Percentiles rank a stretch among this genome's conserved stretches.
Evolutionary conservation across 139 green algal species (phyloP).

Genomic region (Ostreobium quekettii): DNA sequence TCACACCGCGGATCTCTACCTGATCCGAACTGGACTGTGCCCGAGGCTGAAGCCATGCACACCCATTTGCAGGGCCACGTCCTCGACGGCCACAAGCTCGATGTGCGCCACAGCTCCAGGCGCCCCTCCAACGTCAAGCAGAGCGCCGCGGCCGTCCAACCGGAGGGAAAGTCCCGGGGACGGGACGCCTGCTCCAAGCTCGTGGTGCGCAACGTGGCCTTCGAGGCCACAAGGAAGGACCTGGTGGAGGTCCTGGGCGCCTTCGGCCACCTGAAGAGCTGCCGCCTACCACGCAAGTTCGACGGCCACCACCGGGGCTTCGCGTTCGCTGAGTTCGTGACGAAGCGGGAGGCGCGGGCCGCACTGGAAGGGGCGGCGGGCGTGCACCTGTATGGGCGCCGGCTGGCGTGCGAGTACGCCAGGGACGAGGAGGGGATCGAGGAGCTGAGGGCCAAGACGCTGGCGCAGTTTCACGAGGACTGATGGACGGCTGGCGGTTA

Average conservation of each 20-base stretch:
- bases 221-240: slow-evolving; percentile 87
- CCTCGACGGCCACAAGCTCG: slow-evolving; percentile 87
- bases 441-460: slow-evolving; percentile 4
- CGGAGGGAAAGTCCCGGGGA: slow-evolving; percentile 15
- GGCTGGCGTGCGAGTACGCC: slow-evolving; percentile 82
- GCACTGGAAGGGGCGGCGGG: slow-evolving; percentile 56
- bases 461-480: background rate
- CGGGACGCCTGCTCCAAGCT: slow-evolving; percentile 57
- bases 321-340: slow-evolving; percentile 87
- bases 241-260: slow-evolving; percentile 78
- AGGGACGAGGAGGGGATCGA: slow-evolving; percentile 48
- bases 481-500: background rate
- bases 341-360: slow-evolving; percentile 51
- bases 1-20: no score
- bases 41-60: no score
- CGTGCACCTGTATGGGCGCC: slow-evolving; percentile 89
- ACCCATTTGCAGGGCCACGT: slow-evolving; percentile 47
- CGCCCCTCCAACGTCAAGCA: background rate
- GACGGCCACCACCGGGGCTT: slow-evolving; percentile 89
- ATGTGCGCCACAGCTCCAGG: slow-evolving; percentile 34
- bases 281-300: slow-evolving; percentile 94
- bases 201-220: slow-evolving; percentile 95
- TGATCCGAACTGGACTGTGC: no score
- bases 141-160: background rate
- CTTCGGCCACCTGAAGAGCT: slow-evolving; percentile 90